Evolutionary conservation across 2,329 filamentous ascomycete species (phyloP).

Genomic region (Paracamarosporium sp.): DNA sequence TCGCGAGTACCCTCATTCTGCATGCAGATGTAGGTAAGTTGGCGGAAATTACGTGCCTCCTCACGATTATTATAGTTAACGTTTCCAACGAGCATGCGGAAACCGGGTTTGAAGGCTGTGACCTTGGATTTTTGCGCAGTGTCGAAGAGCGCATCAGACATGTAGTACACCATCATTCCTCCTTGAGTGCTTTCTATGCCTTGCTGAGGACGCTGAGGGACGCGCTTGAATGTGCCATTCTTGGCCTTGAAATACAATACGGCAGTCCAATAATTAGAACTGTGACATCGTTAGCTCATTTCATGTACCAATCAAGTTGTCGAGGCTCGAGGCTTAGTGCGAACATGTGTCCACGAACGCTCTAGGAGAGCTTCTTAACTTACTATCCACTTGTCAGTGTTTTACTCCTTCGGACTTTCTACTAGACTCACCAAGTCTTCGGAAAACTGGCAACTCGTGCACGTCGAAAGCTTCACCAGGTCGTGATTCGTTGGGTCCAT

Average conservation of each 20-base stretch:
- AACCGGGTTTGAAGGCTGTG: constrained; percentile 52
- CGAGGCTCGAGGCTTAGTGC: neutral
- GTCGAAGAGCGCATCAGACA: constrained; percentile 41
- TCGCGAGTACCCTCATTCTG: constrained; percentile 41
- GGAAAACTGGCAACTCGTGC: constrained; percentile 50
- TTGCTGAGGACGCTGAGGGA: constrained; percentile 48
- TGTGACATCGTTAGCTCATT: neutral
- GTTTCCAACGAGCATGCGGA: constrained; percentile 57
- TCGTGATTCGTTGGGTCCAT: constrained; percentile 41
- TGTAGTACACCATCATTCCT: constrained; percentile 31
- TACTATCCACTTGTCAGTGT: neutral
- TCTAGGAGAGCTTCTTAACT: neutral
- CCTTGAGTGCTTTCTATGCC: constrained; percentile 53
- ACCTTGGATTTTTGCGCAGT: constrained; percentile 44
- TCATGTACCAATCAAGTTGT: neutral
- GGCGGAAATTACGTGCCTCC: constrained; percentile 35
- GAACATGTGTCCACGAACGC: neutral
- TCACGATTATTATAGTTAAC: constrained; percentile 34
- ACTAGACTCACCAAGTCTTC: constrained; percentile 39
- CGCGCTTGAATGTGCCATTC: constrained; percentile 48
- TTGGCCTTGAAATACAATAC: constrained; percentile 27
- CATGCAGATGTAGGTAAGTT: constrained; percentile 38
- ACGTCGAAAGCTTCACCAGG: constrained; percentile 37
- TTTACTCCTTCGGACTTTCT: neutral
- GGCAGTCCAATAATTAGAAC: constrained; percentile 31